These are phyloP conservation scores for Hemerocallis citrina DNA, from an alignment of 106 monocot genomes.

Conservation along the genomic window DNA sequence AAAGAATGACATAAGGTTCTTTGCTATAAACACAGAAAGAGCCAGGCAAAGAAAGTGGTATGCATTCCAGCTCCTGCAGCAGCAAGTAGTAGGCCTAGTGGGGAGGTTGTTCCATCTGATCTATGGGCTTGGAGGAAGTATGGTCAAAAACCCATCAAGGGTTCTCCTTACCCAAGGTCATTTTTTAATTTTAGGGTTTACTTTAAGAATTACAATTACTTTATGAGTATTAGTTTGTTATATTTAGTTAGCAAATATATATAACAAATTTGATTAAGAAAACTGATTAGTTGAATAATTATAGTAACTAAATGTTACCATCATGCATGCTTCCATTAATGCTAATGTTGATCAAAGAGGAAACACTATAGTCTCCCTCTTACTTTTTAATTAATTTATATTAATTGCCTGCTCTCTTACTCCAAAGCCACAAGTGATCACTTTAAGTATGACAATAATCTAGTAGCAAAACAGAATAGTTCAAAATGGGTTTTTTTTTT, in stretches of 20 bases:
- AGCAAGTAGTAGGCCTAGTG: constrained; percentile 51
- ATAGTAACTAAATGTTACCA: background rate
- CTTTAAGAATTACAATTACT: background rate
- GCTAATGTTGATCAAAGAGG: background rate
- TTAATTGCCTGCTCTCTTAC: background rate
- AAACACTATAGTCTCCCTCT: background rate
- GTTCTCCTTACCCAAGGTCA: constrained; percentile 93
- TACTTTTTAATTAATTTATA: background rate
- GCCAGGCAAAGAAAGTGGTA: constrained; percentile 88
- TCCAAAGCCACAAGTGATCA: no score
- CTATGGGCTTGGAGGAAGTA: constrained; percentile 99
- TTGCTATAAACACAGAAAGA: constrained; percentile 43
- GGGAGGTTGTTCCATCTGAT: constrained; percentile 92
- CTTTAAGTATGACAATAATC: no score
- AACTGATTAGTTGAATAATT: no score
- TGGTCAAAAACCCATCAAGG: constrained; percentile 94
- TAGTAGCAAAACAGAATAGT: no score
- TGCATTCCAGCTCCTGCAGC: constrained; percentile 89
- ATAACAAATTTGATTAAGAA: no score
- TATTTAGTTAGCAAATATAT: no score
- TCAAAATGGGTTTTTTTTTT: no score
- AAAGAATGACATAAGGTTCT: background rate
- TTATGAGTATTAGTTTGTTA: no score
- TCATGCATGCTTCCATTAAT: background rate
- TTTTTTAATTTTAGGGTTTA: background rate